A percentile compares a stretch with the other conserved stretches of the same genome.
phyloP scores from a whole-genome alignment of 441 rosid genomes.

The Erodium moschatum region DNA sequence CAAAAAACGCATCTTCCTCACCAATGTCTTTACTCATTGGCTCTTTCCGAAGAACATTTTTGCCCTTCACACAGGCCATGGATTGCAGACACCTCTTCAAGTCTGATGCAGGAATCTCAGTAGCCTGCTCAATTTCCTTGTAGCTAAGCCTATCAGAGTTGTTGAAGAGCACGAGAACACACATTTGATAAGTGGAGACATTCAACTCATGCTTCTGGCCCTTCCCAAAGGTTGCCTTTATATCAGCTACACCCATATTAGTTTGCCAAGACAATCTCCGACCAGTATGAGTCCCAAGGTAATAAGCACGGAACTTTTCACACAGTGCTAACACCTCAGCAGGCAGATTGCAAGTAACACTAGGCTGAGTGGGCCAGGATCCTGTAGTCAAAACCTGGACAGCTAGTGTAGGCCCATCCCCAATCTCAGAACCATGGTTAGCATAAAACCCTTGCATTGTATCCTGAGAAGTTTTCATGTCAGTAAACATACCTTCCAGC shows the following conservation, averaged over 20 bases:
- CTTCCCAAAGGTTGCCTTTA: conserved; percentile 75
- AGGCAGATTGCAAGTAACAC: conserved; percentile 73
- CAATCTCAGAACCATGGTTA: conserved; percentile 56
- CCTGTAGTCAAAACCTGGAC: conserved; percentile 93
- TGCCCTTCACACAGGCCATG: conserved; percentile 85
- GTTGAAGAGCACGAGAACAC: conserved; percentile 79
- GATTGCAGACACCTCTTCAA: conserved; percentile 89
- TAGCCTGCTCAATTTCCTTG: conserved; percentile 85
- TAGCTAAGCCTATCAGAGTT: conserved; percentile 71
- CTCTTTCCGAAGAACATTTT: conserved; percentile 78
- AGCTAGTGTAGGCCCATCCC: conserved; percentile 70
- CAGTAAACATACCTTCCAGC: conserved; percentile 94
- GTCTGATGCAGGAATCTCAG: conserved; percentile 72
- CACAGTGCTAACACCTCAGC: conserved; percentile 79
- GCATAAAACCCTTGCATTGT: conserved; percentile 73
- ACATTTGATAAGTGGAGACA: conserved; percentile 93
- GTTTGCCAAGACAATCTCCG: conserved; percentile 93
- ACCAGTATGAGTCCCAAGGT: conserved; percentile 91
- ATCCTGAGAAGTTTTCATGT: conserved; percentile 94
- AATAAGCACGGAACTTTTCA: conserved; percentile 78
- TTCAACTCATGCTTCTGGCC: conserved; percentile 95
- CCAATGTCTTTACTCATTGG: conserved; percentile 96
- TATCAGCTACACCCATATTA: conserved; percentile 91
- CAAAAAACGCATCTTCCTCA: conserved; percentile 71
- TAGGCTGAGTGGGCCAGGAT: conserved; percentile 34